Evolutionary conservation across 2,329 filamentous ascomycete species (phyloP), one percentile per base, ranked within the genome.

Genomic region (Fusarium sororula): DNA sequence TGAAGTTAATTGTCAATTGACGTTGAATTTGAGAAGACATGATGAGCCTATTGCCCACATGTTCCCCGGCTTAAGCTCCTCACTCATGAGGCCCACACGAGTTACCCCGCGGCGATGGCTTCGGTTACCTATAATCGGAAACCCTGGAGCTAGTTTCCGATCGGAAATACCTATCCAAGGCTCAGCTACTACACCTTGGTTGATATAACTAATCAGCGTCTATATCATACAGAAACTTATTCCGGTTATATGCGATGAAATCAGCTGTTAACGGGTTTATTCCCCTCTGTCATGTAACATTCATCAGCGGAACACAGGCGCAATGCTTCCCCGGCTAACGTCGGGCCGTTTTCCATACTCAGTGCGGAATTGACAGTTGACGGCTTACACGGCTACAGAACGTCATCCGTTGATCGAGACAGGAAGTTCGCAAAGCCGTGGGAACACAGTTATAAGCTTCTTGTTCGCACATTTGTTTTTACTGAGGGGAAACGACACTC

Each of bases 311-410:
- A 80, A 79, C 70, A 47, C 28, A 56, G 47, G 67, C 66, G 66
- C 66, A 48, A 55, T 72, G 64, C 51, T 66, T 63, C 48, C 44
- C 51, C 78, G 79, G 79, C 71, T 80, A 80, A 75, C 75, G 63
- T 79, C 79, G 79, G 78, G 75, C 73, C 75, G 77, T 72, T 53
- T n/a, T 26, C 57, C 56, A 55, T 45, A 73, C 54, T 75, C 64
- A 68, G 66, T 59, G 77, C 78, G 77, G 78, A 79, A 79, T 72
- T 70, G 51, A 66, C 30, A 42, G 54, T 57, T 57, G 54, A 65
- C 76, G 73, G 76, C 73, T 78, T 67, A 75, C 63, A 65, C 66
- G 59, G 60, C 68, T 54, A 63, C 50, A 63, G 62, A 56, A 74
- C 76, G 76, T 78, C 74, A 77, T 77, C 35, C 45, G 18, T 53